phyloP scores from a whole-genome alignment of 805 yeast genomes.

The Wickerhamiella musiphila region DNA sequence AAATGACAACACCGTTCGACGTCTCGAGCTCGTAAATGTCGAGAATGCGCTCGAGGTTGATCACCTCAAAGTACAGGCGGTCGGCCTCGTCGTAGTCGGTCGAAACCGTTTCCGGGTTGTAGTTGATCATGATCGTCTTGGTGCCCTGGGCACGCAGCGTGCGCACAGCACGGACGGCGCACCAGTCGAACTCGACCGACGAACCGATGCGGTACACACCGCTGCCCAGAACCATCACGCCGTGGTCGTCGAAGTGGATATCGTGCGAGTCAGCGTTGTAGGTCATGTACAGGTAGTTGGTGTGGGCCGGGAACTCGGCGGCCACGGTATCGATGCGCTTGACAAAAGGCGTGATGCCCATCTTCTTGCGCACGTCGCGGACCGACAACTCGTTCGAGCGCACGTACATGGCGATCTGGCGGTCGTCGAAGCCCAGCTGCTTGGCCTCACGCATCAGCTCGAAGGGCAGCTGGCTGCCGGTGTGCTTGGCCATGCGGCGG shows the following conservation, averaged over 20 bases:
- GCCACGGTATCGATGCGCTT: constrained; percentile 98
- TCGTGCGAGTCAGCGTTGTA: constrained; percentile 85
- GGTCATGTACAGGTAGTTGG: constrained; percentile 88
- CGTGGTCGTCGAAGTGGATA: constrained; percentile 76
- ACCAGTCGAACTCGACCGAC: constrained; percentile 98
- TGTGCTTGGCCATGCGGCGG: constrained; percentile 21
- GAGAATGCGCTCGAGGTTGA: constrained; percentile 81
- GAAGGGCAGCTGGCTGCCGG: constrained; percentile 36
- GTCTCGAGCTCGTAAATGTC: constrained; percentile 89
- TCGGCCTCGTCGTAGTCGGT: constrained; percentile 98
- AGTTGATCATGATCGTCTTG: constrained; percentile 92
- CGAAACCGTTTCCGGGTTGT: constrained; percentile 97
- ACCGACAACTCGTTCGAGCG: constrained; percentile 85
- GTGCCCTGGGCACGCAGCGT: constrained; percentile 71
- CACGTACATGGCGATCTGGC: constrained; percentile 82
- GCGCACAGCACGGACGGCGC: constrained; percentile 95
- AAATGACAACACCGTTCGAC: constrained; percentile 79
- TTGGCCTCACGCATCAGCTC: constrained; percentile 60
- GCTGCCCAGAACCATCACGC: constrained; percentile 90
- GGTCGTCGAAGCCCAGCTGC: constrained; percentile 91
- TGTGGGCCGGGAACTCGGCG: constrained; percentile 94
- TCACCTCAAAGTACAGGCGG: constrained; percentile 87
- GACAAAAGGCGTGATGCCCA: constrained; percentile 77
- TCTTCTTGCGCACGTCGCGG: constrained; percentile 73
- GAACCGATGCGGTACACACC: constrained; percentile 99